A percentile compares a stretch with the other conserved stretches of the same genome.
phyloP scores from a whole-genome alignment of 2,329 filamentous ascomycete species.

The Fusarium fracticaudum region DNA sequence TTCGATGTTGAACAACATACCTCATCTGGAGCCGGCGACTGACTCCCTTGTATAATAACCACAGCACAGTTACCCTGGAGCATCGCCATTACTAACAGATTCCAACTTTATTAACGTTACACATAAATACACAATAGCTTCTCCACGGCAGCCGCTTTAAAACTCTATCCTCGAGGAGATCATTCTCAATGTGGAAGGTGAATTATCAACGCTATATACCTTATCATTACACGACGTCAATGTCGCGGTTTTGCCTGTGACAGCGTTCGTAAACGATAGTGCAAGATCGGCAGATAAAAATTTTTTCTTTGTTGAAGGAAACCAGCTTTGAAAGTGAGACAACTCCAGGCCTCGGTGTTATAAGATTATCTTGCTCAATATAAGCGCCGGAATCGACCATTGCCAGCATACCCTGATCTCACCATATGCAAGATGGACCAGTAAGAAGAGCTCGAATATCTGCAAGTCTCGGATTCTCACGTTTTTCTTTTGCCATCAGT shows the following conservation, averaged over 20 bases:
- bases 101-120: background rate
- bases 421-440: slow-evolving; percentile 15
- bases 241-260: background rate
- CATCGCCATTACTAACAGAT: background rate
- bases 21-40: background rate
- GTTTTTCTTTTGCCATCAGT: background rate
- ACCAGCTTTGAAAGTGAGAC: background rate
- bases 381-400: background rate
- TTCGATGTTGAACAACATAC: background rate
- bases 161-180: background rate
- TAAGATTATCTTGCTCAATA: background rate
- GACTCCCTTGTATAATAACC: background rate
- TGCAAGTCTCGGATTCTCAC: slow-evolving; percentile 23
- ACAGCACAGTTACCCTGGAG: slow-evolving; percentile 8
- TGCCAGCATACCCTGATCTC: slow-evolving; percentile 4
- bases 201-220: background rate
- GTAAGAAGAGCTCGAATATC: background rate
- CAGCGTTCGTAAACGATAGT: background rate
- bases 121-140: background rate
- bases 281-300: background rate
- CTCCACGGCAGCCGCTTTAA: background rate
- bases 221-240: background rate
- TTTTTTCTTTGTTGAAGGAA: background rate
- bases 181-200: background rate
- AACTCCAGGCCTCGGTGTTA: background rate